A percentile compares a stretch with the other conserved stretches of the same genome.
phyloP scores from a whole-genome alignment of 768 basidiomycete genomes.

The Leccinum boreale region DNA sequence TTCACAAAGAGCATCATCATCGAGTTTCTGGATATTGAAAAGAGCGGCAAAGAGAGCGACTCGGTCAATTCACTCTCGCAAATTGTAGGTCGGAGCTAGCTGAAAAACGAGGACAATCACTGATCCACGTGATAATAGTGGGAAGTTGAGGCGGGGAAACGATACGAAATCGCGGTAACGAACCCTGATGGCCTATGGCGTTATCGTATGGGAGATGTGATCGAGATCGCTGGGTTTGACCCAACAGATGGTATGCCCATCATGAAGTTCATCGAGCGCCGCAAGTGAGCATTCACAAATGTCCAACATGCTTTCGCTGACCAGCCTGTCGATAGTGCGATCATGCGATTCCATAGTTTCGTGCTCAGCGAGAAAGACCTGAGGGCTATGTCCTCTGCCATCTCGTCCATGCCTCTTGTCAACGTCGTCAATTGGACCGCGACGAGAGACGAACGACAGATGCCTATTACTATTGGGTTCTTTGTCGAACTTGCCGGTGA shows the following conservation, averaged over 20 bases:
- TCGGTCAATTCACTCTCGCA: background rate
- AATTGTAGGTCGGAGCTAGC: background rate
- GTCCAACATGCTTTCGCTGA: no score
- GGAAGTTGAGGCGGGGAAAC: background rate
- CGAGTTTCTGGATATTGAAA: background rate
- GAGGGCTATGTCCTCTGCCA: no score
- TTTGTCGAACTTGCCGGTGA: no score
- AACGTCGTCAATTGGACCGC: no score
- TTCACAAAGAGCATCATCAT: background rate
- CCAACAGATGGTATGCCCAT: background rate
- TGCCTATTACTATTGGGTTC: no score
- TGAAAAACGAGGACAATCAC: background rate
- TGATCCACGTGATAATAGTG: background rate
- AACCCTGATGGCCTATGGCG: background rate
- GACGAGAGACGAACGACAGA: no score
- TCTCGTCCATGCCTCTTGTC: no score
- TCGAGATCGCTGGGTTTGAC: background rate
- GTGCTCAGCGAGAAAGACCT: no score
- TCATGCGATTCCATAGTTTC: no score
- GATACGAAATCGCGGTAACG: background rate
- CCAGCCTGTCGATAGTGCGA: no score
- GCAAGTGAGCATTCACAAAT: background rate
- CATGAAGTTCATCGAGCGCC: background rate
- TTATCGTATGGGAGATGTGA: background rate
- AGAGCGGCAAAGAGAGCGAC: background rate